These are phyloP conservation scores for Leccinum fibrillosum DNA, from an alignment of 768 basidiomycete species.

Conservation along the genomic window DNA sequence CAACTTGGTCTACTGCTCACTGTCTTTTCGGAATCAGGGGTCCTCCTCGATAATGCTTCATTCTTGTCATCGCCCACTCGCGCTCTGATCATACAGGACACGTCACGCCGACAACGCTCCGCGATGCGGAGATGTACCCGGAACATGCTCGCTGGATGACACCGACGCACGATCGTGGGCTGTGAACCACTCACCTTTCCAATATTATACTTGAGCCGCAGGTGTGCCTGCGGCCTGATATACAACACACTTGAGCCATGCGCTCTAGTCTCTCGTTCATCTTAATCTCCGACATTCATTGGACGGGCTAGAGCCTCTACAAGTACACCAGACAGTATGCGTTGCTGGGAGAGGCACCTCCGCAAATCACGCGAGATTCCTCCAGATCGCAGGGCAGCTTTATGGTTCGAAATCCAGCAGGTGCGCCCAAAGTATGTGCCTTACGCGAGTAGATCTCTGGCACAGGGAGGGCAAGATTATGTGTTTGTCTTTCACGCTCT, in stretches of 20 bases:
- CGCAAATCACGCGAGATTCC: neutral
- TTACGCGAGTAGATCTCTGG: neutral
- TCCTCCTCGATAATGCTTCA: neutral
- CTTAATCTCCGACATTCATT: neutral
- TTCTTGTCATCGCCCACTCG: neutral
- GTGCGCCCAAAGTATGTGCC: neutral
- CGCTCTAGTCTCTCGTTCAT: neutral
- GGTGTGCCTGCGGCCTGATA: neutral
- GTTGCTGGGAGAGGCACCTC: neutral
- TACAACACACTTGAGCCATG: neutral
- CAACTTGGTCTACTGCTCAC: too few species aligned
- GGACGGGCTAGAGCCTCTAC: neutral
- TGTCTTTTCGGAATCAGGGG: neutral
- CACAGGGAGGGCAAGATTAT: neutral
- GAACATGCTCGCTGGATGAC: neutral
- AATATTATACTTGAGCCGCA: neutral
- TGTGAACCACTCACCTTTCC: neutral
- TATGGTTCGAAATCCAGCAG: neutral
- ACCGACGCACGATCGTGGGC: neutral
- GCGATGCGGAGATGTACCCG: neutral
- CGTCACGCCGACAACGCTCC: neutral
- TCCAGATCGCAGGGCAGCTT: neutral
- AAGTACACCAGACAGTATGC: too few species aligned
- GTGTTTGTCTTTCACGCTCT: neutral
- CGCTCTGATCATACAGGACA: neutral